Evolutionary conservation across 2,329 filamentous ascomycete species (phyloP).

Genomic region (Tolypocladium pustulatum): DNA sequence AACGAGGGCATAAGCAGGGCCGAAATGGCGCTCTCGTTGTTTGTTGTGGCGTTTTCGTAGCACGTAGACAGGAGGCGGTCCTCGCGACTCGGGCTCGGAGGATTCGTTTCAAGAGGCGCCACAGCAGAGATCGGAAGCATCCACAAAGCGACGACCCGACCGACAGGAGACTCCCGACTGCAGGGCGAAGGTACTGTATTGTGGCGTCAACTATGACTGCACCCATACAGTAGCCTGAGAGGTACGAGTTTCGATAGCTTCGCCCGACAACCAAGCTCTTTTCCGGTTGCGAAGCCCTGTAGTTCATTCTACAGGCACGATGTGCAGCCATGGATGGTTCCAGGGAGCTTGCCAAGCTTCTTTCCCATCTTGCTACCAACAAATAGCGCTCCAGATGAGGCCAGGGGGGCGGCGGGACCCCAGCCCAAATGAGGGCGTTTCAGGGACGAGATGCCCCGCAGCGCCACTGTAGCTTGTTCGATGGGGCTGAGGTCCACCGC

Average conservation of each 20-base stretch:
- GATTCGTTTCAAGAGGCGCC: background rate
- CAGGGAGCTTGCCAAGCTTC: background rate
- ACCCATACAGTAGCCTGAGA: too few relatives aligned
- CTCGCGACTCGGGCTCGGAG: background rate
- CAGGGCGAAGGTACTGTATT: too few relatives aligned
- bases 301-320: too few relatives aligned
- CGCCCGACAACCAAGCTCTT: too few relatives aligned
- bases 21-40: background rate
- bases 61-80: too few relatives aligned
- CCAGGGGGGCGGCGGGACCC: background rate
- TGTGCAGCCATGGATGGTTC: background rate
- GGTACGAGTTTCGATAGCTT: too few relatives aligned
- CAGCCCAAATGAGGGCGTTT: slow-evolving; percentile 4
- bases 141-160: too few relatives aligned
- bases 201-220: too few relatives aligned
- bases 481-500: background rate
- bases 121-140: background rate
- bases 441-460: slow-evolving; percentile 4
- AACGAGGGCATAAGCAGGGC: background rate
- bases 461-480: slow-evolving; percentile 2
- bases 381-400: background rate
- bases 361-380: background rate
- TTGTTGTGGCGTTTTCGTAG: background rate
- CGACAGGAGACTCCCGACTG: too few relatives aligned
- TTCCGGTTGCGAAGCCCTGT: too few relatives aligned